These are phyloP conservation scores for Amaranthus tricolor DNA, from an alignment of 179 eudicot genomes.

Conservation along the genomic window DNA sequence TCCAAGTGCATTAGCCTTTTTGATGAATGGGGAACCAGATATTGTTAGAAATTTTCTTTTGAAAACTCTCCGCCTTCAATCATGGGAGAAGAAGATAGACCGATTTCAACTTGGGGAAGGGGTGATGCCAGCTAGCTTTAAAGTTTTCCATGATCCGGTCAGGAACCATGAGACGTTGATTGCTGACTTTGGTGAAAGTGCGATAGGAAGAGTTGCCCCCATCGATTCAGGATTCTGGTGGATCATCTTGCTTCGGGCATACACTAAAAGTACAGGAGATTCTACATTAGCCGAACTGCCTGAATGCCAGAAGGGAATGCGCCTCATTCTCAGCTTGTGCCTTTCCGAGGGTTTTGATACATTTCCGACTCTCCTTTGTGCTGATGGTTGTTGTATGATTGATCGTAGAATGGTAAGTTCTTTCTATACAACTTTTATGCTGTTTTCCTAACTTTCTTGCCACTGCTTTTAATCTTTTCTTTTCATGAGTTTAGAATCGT, in stretches of 20 bases:
- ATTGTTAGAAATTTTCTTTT: constrained; percentile 81
- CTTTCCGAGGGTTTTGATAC: constrained; percentile 96
- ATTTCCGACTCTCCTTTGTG: constrained; percentile 94
- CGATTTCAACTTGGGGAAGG: constrained; percentile 89
- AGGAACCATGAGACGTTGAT: constrained; percentile 72
- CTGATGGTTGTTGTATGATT: constrained; percentile 96
- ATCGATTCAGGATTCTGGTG: constrained; percentile 98
- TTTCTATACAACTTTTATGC: background rate
- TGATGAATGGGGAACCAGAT: constrained; percentile 94
- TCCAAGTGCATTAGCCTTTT: constrained; percentile 91
- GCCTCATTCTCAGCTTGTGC: constrained; percentile 73
- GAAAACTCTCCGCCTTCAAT: constrained; percentile 86
- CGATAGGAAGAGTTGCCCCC: constrained; percentile 96
- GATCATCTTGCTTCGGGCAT: constrained; percentile 89
- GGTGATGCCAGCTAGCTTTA: constrained; percentile 98
- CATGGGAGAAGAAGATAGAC: constrained; percentile 91
- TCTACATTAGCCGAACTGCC: constrained; percentile 79
- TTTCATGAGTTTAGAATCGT: background rate
- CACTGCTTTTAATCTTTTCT: background rate
- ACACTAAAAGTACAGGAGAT: constrained; percentile 87
- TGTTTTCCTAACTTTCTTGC: background rate
- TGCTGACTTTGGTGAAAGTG: constrained; percentile 97
- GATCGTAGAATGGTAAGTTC: constrained; percentile 91
- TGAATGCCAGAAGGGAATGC: constrained; percentile 93
- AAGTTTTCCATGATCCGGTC: constrained; percentile 78